phyloP scores from a whole-genome alignment of 371 early-diverging fungal species.

The Mucor racemosus region DNA sequence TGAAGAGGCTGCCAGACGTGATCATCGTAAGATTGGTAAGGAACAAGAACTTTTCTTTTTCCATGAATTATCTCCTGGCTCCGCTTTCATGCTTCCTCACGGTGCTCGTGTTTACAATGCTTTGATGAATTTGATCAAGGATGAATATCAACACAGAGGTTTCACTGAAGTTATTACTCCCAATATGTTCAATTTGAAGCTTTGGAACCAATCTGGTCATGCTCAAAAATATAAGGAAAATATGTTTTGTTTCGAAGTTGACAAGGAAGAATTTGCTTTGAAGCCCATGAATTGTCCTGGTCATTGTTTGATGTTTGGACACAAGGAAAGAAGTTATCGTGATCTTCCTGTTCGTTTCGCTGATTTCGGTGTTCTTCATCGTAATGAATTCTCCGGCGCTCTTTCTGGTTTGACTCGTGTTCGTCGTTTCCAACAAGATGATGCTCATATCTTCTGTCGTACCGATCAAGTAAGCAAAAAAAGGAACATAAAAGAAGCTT shows the following conservation, averaged over 20 bases:
- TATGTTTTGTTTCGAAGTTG: slow-evolving; percentile 96
- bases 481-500: neutral
- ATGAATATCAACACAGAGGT: slow-evolving; percentile 78
- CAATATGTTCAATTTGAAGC: slow-evolving; percentile 92
- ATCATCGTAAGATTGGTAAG: slow-evolving; percentile 97
- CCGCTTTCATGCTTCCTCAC: slow-evolving; percentile 97
- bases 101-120: slow-evolving; percentile 97
- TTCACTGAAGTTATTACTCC: slow-evolving; percentile 98
- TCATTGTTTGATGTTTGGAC: slow-evolving; percentile 94
- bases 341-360: slow-evolving; percentile 98
- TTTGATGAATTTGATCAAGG: slow-evolving; percentile 85
- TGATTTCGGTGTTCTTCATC: slow-evolving; percentile 99
- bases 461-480: slow-evolving; percentile 71
- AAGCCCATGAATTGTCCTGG: slow-evolving; percentile 99
- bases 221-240: slow-evolving; percentile 99
- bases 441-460: slow-evolving; percentile 99
- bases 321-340: slow-evolving; percentile 92
- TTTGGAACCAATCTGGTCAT: slow-evolving; percentile 99
- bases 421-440: slow-evolving; percentile 99
- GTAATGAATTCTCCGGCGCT: slow-evolving; percentile 98
- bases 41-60: slow-evolving; percentile 98
- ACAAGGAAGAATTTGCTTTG: slow-evolving; percentile 90
- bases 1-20: slow-evolving; percentile 97
- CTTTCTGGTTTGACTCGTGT: slow-evolving; percentile 98
- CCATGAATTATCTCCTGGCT: slow-evolving; percentile 96